Percentiles rank a stretch among this genome's conserved stretches.
Conservation (phyloP, 2,329 filamentous ascomycete species). For the Albifimbria verrucaria region DNA sequence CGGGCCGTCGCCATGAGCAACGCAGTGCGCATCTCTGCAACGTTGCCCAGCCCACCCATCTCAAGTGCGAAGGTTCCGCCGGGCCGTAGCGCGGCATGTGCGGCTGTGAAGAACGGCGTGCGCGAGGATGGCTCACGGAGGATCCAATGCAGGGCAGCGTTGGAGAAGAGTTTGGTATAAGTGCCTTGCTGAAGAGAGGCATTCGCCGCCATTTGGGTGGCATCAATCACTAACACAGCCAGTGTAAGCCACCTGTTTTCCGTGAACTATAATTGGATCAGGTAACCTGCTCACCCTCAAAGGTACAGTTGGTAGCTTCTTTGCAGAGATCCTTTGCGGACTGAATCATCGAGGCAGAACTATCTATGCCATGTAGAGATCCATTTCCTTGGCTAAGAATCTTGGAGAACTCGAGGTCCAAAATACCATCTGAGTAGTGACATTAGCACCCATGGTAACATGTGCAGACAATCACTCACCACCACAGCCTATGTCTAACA, state of each 20-base stretch:
- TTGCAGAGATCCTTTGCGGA: constrained; percentile 41
- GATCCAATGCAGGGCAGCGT: constrained; percentile 67
- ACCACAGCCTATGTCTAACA: constrained; percentile 64
- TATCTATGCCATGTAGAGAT: constrained; percentile 55
- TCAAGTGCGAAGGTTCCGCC: constrained; percentile 63
- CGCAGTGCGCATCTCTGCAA: constrained; percentile 58
- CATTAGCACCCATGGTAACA: constrained; percentile 4
- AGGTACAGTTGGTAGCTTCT: constrained; percentile 35
- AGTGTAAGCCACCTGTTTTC: constrained; percentile 2
- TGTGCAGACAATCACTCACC: constrained; percentile 33
- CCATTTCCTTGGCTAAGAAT: constrained; percentile 42
- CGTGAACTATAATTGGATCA: neutral
- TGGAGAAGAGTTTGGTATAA: constrained; percentile 61
- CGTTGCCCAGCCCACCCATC: constrained; percentile 69
- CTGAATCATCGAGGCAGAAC: constrained; percentile 56
- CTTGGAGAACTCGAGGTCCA: constrained; percentile 52
- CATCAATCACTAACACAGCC: constrained; percentile 40
- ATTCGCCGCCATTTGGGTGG: constrained; percentile 32
- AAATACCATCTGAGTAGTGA: constrained; percentile 47
- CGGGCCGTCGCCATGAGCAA: constrained; percentile 51
- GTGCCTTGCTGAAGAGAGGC: constrained; percentile 30
- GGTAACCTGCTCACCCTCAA: constrained; percentile 33
- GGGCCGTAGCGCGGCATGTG: constrained; percentile 48
- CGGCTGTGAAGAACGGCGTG: constrained; percentile 48
- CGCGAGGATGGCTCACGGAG: constrained; percentile 44